A percentile compares a stretch with the other conserved stretches of the same genome.
Conservation (phyloP, 1,139 yeast genomes). For the Hemisphaericaspora subhashii region DNA sequence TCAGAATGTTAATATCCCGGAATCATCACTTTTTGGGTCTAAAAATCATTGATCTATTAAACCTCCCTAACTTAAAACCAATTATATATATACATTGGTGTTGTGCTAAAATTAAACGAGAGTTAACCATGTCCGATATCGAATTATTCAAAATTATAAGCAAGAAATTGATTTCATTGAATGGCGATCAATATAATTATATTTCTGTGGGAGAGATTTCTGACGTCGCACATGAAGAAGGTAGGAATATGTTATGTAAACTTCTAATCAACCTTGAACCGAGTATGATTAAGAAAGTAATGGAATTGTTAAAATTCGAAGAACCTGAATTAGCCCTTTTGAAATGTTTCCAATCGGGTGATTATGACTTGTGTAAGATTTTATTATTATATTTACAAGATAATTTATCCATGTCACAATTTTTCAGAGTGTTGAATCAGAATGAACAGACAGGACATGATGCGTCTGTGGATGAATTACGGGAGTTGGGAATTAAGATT, state of each 20-base stretch:
- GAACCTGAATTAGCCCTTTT: constrained; percentile 70
- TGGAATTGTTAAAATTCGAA: constrained; percentile 66
- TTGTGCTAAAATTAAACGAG: constrained; percentile 60
- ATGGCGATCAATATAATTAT: constrained; percentile 20
- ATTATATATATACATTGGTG: constrained; percentile 81
- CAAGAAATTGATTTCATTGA: constrained; percentile 37
- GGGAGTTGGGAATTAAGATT: constrained; percentile 13
- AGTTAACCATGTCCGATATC: constrained; percentile 55
- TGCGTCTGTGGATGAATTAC: constrained; percentile 11
- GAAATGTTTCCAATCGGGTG: constrained; percentile 67
- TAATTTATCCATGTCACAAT: constrained; percentile 37
- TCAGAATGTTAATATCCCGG: constrained; percentile 60
- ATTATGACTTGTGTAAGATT: constrained; percentile 62
- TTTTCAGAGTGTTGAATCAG: constrained; percentile 42
- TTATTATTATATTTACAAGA: constrained; percentile 55
- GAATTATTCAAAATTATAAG: constrained; percentile 54
- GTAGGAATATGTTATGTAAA: constrained; percentile 68
- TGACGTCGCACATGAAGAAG: constrained; percentile 77
- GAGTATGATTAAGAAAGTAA: constrained; percentile 59
- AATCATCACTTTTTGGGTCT: constrained; percentile 64
- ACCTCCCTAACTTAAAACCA: constrained; percentile 48
- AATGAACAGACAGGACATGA: constrained; percentile 27
- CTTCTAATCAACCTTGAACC: constrained; percentile 69
- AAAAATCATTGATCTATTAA: constrained; percentile 55
- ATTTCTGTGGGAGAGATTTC: constrained; percentile 68